Base-by-base conservation (phyloP, 768 basidiomycete genomes). In the Boletales sp. region DNA sequence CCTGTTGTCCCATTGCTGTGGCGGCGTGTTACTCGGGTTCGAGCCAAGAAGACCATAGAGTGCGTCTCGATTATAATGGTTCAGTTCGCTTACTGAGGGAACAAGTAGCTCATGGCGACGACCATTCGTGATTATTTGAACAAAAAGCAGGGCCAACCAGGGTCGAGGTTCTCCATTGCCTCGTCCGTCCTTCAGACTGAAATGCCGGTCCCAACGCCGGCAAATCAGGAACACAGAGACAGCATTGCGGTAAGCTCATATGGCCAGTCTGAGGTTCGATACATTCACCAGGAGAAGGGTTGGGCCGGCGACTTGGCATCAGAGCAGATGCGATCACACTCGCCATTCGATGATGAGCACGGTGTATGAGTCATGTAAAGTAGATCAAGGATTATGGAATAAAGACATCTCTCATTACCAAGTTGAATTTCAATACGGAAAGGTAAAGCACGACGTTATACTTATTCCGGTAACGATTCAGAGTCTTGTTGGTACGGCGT, bases 21-120 rank as follows among this genome's bases (percentile, higher is more conserved):
- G 82, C 79, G 25, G 88, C 84, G 5, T 86, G 84, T 56, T 90
- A 87, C 66, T 90, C 89, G 14, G 89, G 89, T 25, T 87, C 87
- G 38, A 87, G 84, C 41, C 75, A 80, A 48, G 89, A 91, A 49
- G 89, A 91, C 64, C 89, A 91, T 59, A 79, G 74, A 51, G 88
- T 91, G 58, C 49, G 84, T 64, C 36, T 42, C 33, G 17, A 25
- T 34, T 36, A 36, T 34, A n/a, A 14, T 31, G n/a, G 2, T n/a
- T 5, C 11, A 32, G 13, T 36, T 47, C 51, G 30, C 46, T 54
- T 44, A 48, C 47, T 34, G 14, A 60, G 14, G 18, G 4, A 18
- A 15, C 37, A 32, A 51, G 48, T 49, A 89, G 87, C 73, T 88
- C 45, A 79, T 87, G 12, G 75, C 79, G 5, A 80, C 71, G 2